phyloP scores from a whole-genome alignment of 1,284 basidiomycete species.

The Taiwanofungus camphoratus region DNA sequence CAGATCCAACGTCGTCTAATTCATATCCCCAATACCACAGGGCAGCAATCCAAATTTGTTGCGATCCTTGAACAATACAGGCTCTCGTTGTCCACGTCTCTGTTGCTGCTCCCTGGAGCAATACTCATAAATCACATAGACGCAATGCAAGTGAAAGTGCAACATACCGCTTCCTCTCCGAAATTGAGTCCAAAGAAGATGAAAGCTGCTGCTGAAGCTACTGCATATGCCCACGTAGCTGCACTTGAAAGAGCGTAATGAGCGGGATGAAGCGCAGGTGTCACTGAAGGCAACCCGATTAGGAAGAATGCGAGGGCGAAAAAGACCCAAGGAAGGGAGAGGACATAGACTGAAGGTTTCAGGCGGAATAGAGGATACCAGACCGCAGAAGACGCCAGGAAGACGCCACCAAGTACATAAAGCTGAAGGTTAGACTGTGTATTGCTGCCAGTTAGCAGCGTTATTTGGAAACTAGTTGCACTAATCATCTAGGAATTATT shows the following conservation, averaged over 20 bases:
- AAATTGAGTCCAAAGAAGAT: constrained; percentile 93
- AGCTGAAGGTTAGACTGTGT: constrained; percentile 77
- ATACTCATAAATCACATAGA: constrained; percentile 12
- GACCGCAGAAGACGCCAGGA: constrained; percentile 76
- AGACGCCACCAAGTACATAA: constrained; percentile 86
- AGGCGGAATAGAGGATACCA: constrained; percentile 91
- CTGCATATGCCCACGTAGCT: constrained; percentile 86
- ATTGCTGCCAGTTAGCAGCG: constrained; percentile 79
- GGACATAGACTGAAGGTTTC: constrained; percentile 82
- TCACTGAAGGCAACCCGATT: constrained; percentile 80
- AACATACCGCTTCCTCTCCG: constrained; percentile 84
- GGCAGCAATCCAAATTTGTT: constrained; percentile 90
- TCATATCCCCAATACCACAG: constrained; percentile 93
- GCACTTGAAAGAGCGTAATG: constrained; percentile 66
- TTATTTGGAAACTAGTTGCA: constrained; percentile 93
- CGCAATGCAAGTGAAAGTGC: neutral
- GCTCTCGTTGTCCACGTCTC: constrained; percentile 89
- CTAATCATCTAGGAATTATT: constrained; percentile 71
- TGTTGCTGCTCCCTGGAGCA: constrained; percentile 72
- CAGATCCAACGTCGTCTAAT: constrained; percentile 50
- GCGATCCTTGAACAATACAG: constrained; percentile 87
- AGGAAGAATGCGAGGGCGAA: constrained; percentile 86
- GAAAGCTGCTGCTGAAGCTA: constrained; percentile 86
- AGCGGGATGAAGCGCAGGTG: constrained; percentile 51
- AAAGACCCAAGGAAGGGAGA: constrained; percentile 85